phyloP scores from a whole-genome alignment of 345 rosid species.

The Arabidopsis suecica region DNA sequence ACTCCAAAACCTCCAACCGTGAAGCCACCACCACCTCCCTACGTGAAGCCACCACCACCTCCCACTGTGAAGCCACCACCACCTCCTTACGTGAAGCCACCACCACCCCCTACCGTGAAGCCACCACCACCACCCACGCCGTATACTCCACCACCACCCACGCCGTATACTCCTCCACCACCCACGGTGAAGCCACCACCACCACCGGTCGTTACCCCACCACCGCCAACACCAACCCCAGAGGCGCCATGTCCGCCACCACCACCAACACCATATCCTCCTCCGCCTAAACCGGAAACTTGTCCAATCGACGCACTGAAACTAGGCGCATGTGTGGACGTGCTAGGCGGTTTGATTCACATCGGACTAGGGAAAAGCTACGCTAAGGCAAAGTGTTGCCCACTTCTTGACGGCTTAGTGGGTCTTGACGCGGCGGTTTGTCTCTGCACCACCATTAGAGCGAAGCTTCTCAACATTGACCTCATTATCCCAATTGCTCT shows the following conservation, averaged over 20 bases:
- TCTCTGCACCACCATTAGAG: slow-evolving; percentile 83
- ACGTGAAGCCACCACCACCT: background rate
- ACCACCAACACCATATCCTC: slow-evolving; percentile 55
- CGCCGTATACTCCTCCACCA: slow-evolving; percentile 1
- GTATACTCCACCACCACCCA: slow-evolving; percentile 1
- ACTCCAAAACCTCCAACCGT: slow-evolving; percentile 46
- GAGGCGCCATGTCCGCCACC: slow-evolving; percentile 56
- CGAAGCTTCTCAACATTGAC: slow-evolving; percentile 75
- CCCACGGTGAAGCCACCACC: slow-evolving; percentile 9
- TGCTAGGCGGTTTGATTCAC: slow-evolving; percentile 79
- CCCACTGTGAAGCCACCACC: slow-evolving; percentile 32
- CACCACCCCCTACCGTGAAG: slow-evolving; percentile 12
- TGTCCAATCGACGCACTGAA: slow-evolving; percentile 79
- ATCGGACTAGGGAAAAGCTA: slow-evolving; percentile 72
- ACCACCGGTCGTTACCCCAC: slow-evolving; percentile 11
- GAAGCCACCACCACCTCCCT: slow-evolving; percentile 31
- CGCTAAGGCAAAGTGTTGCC: slow-evolving; percentile 82
- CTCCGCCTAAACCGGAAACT: slow-evolving; percentile 55
- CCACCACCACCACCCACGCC: slow-evolving; percentile 46
- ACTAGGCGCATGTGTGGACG: slow-evolving; percentile 88
- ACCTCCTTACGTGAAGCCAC: background rate
- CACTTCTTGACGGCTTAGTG: slow-evolving; percentile 69
- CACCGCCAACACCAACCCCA: slow-evolving; percentile 38
- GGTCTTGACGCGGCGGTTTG: slow-evolving; percentile 91
- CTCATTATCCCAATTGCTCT: slow-evolving; percentile 85